phyloP scores from a whole-genome alignment of 1,139 yeast species.

The Blastobotrys proliferans region DNA sequence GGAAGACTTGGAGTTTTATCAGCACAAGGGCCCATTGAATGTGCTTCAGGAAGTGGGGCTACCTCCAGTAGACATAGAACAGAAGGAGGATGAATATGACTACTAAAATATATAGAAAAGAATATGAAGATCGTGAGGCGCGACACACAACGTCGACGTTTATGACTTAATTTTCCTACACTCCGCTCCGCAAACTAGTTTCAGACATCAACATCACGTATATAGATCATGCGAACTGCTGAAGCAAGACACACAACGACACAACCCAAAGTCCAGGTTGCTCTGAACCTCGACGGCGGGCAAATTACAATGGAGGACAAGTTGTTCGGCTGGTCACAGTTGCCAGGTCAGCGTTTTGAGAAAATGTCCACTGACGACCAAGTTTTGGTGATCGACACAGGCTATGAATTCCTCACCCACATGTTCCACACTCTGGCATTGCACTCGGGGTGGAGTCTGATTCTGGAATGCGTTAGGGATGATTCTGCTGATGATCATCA shows the following conservation, averaged over 20 bases:
- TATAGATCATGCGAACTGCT: conserved; percentile 37
- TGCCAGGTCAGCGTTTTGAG: conserved; percentile 45
- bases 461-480: conserved; percentile 89
- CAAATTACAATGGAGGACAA: conserved; percentile 55
- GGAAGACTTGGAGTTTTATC: conserved; percentile 38
- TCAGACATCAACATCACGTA: background rate
- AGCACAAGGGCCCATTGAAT: conserved; percentile 31
- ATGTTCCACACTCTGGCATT: conserved; percentile 97
- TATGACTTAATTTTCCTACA: background rate
- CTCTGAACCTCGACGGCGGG: conserved; percentile 84
- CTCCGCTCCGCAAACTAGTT: background rate
- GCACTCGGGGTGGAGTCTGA: conserved; percentile 93
- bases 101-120: conserved; percentile 9
- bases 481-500: conserved; percentile 96
- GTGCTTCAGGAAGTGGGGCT: conserved; percentile 61
- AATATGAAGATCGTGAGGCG: too few species aligned
- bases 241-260: conserved; percentile 70
- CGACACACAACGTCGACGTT: too few species aligned
- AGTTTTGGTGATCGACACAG: conserved; percentile 75
- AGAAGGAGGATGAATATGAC: conserved; percentile 28
- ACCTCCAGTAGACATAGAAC: conserved; percentile 40
- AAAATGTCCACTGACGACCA: conserved; percentile 63
- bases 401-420: conserved; percentile 93
- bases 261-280: conserved; percentile 89
- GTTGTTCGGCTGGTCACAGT: conserved; percentile 37